Evolutionary conservation across 2,329 filamentous ascomycete species (phyloP).

Genomic region (Scleromitrula shiraiana): DNA sequence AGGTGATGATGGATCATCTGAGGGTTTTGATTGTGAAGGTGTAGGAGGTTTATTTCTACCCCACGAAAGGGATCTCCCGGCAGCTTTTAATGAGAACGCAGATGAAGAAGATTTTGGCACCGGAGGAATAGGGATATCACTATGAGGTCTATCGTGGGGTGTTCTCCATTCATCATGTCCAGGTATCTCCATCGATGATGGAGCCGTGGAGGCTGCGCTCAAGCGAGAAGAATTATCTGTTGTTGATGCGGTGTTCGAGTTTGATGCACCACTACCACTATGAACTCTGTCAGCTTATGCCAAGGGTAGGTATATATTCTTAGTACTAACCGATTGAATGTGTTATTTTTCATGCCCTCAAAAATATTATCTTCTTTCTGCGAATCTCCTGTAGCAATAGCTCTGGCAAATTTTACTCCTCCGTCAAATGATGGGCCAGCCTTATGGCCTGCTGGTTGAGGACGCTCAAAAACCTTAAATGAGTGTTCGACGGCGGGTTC

Average conservation of each 20-base stretch:
- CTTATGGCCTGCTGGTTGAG: constrained; percentile 12
- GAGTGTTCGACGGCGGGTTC: constrained; percentile 19
- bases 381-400: constrained; percentile 16
- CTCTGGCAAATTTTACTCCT: constrained; percentile 24
- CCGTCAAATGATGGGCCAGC: constrained; percentile 27
- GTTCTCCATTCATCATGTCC: constrained; percentile 25
- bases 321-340: constrained; percentile 29
- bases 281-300: constrained; percentile 11
- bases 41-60: constrained; percentile 23
- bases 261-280: constrained; percentile 31
- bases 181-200: constrained; percentile 27
- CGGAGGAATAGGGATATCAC: constrained; percentile 26
- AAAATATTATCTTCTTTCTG: constrained; percentile 30
- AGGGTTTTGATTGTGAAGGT: constrained; percentile 18
- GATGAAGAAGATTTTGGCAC: constrained; percentile 24
- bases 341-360: constrained; percentile 19
- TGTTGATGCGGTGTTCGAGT: constrained; percentile 30
- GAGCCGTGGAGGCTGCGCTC: constrained; percentile 30
- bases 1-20: constrained; percentile 14
- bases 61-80: constrained; percentile 30
- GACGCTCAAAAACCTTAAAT: constrained; percentile 31
- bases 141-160: constrained; percentile 26
- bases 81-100: constrained; percentile 27
- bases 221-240: constrained; percentile 30
- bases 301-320: constrained; percentile 12